These are phyloP conservation scores for Podospora pseudopauciseta DNA, from an alignment of 495 filamentous ascomycete genomes.

Conservation along the genomic window DNA sequence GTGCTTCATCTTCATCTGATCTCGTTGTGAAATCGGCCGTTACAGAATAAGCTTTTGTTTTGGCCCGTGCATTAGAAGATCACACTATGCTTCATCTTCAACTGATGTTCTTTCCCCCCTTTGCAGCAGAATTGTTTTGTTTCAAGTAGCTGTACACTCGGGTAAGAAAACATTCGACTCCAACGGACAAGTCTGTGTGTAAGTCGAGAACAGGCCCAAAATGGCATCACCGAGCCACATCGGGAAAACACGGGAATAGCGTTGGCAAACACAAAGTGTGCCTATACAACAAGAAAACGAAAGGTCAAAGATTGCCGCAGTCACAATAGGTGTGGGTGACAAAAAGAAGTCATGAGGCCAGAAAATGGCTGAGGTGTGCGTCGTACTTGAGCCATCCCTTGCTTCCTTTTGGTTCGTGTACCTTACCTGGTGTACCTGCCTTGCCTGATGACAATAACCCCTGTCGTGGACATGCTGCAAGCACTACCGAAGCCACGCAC, in stretches of 20 bases:
- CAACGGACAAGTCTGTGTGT: constrained; percentile 3
- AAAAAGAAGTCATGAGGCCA: not conserved
- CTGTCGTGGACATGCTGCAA: not conserved
- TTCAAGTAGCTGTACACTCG: not conserved
- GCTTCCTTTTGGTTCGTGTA: not conserved
- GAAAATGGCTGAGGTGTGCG: not conserved
- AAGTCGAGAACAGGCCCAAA: not conserved
- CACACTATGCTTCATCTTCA: constrained; percentile 5
- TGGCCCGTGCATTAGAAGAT: not conserved
- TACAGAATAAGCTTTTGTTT: not conserved
- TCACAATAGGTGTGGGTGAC: not conserved
- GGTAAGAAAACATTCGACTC: not conserved
- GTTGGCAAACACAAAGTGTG: not conserved
- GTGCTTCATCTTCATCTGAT: constrained; percentile 1
- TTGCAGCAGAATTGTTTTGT: not conserved
- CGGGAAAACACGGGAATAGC: not conserved
- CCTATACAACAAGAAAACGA: not conserved
- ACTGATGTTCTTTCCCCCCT: not conserved
- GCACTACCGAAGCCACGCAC: not conserved
- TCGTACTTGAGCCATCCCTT: not conserved
- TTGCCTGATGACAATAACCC: not conserved
- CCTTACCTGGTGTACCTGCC: too few relatives aligned
- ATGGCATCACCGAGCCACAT: not conserved
- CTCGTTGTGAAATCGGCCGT: not conserved
- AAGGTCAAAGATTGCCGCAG: not conserved